Evolutionary conservation across 805 yeast genomes (phyloP).

Genomic region (Ogataea naganishii): DNA sequence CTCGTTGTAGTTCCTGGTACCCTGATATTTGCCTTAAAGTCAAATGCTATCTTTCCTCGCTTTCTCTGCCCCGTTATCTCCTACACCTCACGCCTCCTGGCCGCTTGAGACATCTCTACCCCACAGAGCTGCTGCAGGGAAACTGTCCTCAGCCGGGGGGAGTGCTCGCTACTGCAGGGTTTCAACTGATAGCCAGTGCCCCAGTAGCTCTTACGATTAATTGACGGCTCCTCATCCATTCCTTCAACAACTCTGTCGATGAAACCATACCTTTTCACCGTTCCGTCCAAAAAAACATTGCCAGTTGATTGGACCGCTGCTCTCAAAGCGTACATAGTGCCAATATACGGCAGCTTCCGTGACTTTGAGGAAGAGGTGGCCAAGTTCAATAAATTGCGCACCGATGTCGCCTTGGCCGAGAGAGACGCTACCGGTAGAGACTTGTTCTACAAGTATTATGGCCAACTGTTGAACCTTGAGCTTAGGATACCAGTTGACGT

Average conservation of each 20-base stretch:
- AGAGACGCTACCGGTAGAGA: conserved; percentile 39
- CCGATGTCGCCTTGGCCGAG: conserved; percentile 43
- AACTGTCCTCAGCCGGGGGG: no score
- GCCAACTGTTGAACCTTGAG: conserved; percentile 73
- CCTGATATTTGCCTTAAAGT: no score
- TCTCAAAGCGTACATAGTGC: conserved; percentile 44
- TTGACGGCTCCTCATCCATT: no score
- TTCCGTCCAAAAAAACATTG: conserved; percentile 37
- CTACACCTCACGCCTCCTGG: no score
- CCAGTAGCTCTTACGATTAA: neutral
- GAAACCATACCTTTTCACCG: conserved; percentile 18
- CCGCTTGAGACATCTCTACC: no score
- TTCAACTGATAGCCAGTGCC: neutral
- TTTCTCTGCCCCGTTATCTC: no score
- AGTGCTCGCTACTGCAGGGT: no score
- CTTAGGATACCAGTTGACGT: conserved; percentile 61
- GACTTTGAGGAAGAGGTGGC: conserved; percentile 51
- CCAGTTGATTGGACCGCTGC: conserved; percentile 62
- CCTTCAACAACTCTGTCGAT: conserved; percentile 3
- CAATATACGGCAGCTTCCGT: conserved; percentile 53
- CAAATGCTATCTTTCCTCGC: no score
- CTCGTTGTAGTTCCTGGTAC: no score
- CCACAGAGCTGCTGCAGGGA: no score
- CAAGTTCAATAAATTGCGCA: conserved; percentile 49
- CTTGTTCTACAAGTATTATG: conserved; percentile 60